phyloP scores from a whole-genome alignment of 371 early-diverging fungal species.

The Lichtheimia hyalospora region DNA sequence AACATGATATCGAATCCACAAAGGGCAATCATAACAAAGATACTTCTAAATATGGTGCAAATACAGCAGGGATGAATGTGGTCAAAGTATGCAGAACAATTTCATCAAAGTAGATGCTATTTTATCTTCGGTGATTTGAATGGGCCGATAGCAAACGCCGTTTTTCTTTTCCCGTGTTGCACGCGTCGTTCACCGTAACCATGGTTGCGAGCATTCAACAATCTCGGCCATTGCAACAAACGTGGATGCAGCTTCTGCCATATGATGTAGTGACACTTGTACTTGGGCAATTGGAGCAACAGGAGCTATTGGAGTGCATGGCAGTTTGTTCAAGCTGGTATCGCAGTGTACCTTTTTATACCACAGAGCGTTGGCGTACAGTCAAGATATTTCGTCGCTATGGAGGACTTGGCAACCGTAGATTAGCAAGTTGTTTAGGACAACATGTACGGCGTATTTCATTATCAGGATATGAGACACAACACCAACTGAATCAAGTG shows the following conservation, averaged over 20 bases:
- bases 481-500: neutral
- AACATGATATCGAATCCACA: too few relatives aligned
- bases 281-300: neutral
- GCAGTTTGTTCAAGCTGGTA: neutral
- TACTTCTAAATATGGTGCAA: too few relatives aligned
- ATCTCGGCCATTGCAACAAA: too few relatives aligned
- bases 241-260: neutral
- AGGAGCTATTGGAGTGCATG: neutral
- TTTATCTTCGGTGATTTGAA: too few relatives aligned
- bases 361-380: neutral
- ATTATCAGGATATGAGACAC: neutral
- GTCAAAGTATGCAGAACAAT: too few relatives aligned
- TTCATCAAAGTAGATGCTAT: too few relatives aligned
- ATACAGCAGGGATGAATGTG: too few relatives aligned
- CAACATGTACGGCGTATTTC: neutral
- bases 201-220: too few relatives aligned
- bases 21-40: too few relatives aligned
- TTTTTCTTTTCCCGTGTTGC: too few relatives aligned
- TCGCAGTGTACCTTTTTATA: neutral
- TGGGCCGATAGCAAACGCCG: too few relatives aligned
- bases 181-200: too few relatives aligned
- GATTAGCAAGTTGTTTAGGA: neutral
- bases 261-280: neutral
- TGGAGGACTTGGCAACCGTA: neutral
- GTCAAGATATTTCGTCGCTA: neutral